Conservation (phyloP, 2,329 filamentous ascomycete species). For the Atkinsonella hypoxylon region DNA sequence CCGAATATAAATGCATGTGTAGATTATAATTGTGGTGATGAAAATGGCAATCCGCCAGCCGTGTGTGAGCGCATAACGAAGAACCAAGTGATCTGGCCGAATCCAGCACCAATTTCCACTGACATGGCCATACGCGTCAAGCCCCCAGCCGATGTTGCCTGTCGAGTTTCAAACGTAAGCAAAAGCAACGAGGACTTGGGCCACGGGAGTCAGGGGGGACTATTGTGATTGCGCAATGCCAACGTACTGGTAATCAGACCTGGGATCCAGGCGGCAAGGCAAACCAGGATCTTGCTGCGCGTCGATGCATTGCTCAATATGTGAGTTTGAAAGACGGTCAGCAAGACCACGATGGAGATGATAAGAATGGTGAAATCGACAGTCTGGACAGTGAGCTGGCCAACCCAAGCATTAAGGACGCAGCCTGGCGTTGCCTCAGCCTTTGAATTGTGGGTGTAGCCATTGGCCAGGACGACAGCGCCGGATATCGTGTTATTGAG, state of each 20-base stretch:
- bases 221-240: background rate
- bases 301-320: constrained; percentile 20
- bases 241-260: constrained; percentile 24
- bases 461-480: constrained; percentile 18
- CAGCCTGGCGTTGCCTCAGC: constrained; percentile 16
- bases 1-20: constrained; percentile 24
- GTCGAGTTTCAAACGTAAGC: background rate
- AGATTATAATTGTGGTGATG: constrained; percentile 24
- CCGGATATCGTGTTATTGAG: constrained; percentile 31
- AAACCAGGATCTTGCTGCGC: constrained; percentile 20
- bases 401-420: constrained; percentile 30
- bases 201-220: background rate
- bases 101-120: constrained; percentile 36
- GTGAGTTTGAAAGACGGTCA: constrained; percentile 24
- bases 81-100: constrained; percentile 15
- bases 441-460: constrained; percentile 15
- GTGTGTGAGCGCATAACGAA: constrained; percentile 30
- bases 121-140: constrained; percentile 18
- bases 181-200: too few species aligned
- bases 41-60: constrained; percentile 31
- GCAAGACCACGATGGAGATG: constrained; percentile 30
- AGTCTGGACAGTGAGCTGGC: constrained; percentile 33
- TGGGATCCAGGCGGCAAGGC: constrained; percentile 27
- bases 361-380: constrained; percentile 31
- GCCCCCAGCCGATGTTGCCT: constrained; percentile 6